Base-by-base conservation (phyloP, 192 early-diverging fungal genomes). In the Coemansia sp. region DNA sequence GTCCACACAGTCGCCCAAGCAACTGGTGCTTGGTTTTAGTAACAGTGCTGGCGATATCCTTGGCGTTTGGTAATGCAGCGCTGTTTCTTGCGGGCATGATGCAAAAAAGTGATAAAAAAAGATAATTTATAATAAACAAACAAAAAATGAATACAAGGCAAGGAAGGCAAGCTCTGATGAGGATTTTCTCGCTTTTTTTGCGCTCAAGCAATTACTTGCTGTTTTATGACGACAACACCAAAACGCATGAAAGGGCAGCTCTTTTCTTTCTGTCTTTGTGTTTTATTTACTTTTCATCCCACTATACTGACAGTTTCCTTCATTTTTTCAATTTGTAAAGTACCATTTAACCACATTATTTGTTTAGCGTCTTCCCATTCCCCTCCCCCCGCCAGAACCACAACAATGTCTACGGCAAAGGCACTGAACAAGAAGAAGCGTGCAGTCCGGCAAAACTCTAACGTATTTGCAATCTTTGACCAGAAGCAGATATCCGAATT, bases 381-480 rank as follows among this genome's bases (percentile, higher is more conserved):
- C 10, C 52, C 46, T 70, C 34, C 12, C 4, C 7, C 16, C 57
- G 51, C 34, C 39, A 30, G 53, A 13, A n/a, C 3, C 10, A 18
- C 52, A 43, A 33, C 29, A 59, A 77, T 70, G 66, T 72, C 70
- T 25, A 40, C 58, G 42, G 55, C 75, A 39, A 72, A 72, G 31
- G 70, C 39, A 10, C 65, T 80, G 18, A 87, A 86, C 64, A 92
- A 91, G 72, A 95, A 93, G 85, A 94, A 94, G 85, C 89, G 94
- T 37, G 89, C 92, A 51, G 90, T 87, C 42, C 89, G 96, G 56
- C 94, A 96, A 65, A 96, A 95, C 86, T 95, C 94, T 6, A 99
- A 96, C 66, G 94, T 96, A 20, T 99, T 99, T 84, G 94, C 93
- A 43, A 95, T 97, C 85, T 99, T 99, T 84, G 93, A 95, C 75